Evolutionary conservation across 306 rosid species (phyloP), one percentile per base, ranked within the genome.

Genomic region (Prunus kanzakura): DNA sequence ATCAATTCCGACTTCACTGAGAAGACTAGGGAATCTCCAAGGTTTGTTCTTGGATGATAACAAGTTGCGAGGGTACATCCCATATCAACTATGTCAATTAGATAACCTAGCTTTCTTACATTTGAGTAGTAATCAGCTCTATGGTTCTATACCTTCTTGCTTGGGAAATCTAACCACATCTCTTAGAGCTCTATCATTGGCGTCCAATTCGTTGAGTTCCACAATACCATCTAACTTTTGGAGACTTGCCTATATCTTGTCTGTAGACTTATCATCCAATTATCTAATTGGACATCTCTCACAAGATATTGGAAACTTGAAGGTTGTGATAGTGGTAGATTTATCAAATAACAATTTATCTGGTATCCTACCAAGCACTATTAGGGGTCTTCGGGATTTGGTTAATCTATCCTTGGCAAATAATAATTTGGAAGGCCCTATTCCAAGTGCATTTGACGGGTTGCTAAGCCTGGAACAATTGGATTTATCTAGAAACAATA

Each of bases 1-100:
- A 11, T 47, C 51, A 47, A 47, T 47, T 47, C 51, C 51, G 12
- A 47, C 12, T 10, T 2, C 51, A 47, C 0, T 47, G 16, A 4
- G 16, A 47, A 47, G 51, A 3, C 51, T 47, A 0, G 0, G 13
- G 3, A 46, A 46, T 46, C 50, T 46, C 50, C 50, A 46, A 46
- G 3, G 2, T 46, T 46, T 46, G 0, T 0, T 0, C 1, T 46
- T 46, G 50, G 0, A 10, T 2, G 3, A 3, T 1, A 46, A 10
- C 50, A 46, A 46, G 13, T 12, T 46, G 50, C 15, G 0, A 46
- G 50, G 50, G 1, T 12, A 46, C 50, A 46, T 46, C 15, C 50
- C 50, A 11, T 8, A 9, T 2, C 2, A 35, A 18, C 49, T 65
- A 8, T 65, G 51, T 38, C 51, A 65, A 32, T 5, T 32, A 32